phyloP scores from a whole-genome alignment of 176 grass and related monocot species.

The Rhipidocladum racemiflorum region DNA sequence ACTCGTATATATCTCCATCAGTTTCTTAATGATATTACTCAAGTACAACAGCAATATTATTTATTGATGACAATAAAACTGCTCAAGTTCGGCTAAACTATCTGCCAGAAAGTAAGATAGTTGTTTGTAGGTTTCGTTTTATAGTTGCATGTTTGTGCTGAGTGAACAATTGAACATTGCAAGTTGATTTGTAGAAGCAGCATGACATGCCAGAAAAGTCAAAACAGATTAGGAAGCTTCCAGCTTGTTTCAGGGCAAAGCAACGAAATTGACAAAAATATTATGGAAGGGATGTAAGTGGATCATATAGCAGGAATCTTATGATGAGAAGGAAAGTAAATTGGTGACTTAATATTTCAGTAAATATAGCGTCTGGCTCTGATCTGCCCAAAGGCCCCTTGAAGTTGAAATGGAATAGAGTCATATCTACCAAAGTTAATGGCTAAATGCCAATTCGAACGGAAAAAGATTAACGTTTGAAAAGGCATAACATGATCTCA shows the following conservation, averaged over 20 bases:
- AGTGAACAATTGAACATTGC: neutral
- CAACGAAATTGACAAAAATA: slow-evolving; percentile 1
- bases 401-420: neutral
- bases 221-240: neutral
- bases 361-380: neutral
- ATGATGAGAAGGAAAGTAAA: neutral
- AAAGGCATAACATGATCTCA: neutral
- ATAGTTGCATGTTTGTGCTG: neutral
- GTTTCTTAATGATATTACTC: neutral
- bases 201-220: neutral
- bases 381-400: neutral
- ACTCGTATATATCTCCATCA: neutral
- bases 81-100: neutral
- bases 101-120: neutral
- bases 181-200: neutral
- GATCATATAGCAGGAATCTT: neutral
- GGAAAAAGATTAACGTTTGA: neutral
- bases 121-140: neutral
- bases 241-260: neutral
- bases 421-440: neutral
- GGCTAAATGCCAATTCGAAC: neutral
- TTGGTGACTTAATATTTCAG: neutral
- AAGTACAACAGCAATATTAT: neutral
- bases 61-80: neutral
- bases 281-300: neutral